A percentile compares a stretch with the other conserved stretches of the same genome.
Conservation (phyloP, 192 early-diverging fungal genomes). For the Piromyces sp. region DNA sequence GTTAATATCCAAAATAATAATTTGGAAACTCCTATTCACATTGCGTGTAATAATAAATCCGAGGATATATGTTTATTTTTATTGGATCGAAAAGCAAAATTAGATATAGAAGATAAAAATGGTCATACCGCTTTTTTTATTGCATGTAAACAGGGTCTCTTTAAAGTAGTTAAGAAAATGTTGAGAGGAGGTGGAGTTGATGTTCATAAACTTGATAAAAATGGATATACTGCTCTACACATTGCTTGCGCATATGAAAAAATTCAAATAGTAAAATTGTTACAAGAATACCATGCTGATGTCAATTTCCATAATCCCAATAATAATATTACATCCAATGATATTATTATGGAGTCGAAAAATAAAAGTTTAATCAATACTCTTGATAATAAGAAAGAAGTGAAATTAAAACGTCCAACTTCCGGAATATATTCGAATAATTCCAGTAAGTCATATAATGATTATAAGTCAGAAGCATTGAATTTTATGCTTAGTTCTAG, state of each 20-base stretch:
- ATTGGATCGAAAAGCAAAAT: not conserved
- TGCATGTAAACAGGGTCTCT: not conserved
- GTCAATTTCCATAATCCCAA: not conserved
- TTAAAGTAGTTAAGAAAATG: not conserved
- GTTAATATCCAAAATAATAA: not conserved
- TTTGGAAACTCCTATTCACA: not conserved
- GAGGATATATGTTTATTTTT: not conserved
- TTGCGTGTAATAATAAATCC: not conserved
- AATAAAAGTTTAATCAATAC: not conserved
- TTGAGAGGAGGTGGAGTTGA: not conserved
- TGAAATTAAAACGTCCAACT: not conserved
- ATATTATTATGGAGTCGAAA: not conserved
- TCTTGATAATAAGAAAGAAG: not conserved
- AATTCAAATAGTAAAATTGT: not conserved
- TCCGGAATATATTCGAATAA: too few species aligned
- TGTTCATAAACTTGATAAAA: not conserved
- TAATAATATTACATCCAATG: not conserved
- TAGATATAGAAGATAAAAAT: not conserved
- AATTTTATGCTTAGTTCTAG: not conserved
- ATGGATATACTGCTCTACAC: not conserved
- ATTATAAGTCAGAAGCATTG: not conserved
- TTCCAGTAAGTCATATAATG: not conserved
- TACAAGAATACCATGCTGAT: not conserved
- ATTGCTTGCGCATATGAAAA: not conserved
- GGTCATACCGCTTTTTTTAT: not conserved